phyloP scores from a whole-genome alignment of 805 yeast species.

The Wickerhamomyces tratensis region DNA sequence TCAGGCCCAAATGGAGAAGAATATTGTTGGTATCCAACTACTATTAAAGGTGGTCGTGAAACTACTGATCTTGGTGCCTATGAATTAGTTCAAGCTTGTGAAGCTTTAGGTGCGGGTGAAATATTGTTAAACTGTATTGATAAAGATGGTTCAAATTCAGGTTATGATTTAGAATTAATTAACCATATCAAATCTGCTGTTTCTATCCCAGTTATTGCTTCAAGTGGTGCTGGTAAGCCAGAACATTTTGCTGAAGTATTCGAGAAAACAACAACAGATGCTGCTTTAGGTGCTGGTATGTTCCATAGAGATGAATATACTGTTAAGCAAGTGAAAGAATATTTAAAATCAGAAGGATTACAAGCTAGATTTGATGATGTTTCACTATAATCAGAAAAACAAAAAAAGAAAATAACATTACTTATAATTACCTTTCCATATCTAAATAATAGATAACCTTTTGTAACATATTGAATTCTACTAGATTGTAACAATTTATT shows the following conservation, averaged over 20 bases:
- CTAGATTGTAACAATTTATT: too few species aligned
- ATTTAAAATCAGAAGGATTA: constrained; percentile 48
- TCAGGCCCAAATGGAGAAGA: constrained; percentile 87
- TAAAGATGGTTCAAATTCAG: constrained; percentile 93
- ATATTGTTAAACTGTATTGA: constrained; percentile 89
- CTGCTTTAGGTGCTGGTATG: constrained; percentile 98
- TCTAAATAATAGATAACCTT: too few species aligned
- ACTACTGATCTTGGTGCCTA: constrained; percentile 82
- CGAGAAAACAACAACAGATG: constrained; percentile 74
- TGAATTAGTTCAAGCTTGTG: constrained; percentile 84
- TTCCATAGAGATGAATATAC: constrained; percentile 93
- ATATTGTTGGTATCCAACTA: constrained; percentile 90
- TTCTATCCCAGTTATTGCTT: constrained; percentile 89
- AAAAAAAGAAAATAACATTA: too few species aligned
- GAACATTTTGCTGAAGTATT: constrained; percentile 86
- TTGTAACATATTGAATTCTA: too few species aligned
- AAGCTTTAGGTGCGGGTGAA: constrained; percentile 94
- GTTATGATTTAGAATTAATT: constrained; percentile 83
- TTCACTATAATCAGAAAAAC: background rate
- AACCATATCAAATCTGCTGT: constrained; percentile 70
- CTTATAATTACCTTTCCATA: too few species aligned
- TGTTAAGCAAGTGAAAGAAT: constrained; percentile 73
- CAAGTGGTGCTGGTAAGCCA: constrained; percentile 96
- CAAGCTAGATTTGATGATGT: constrained; percentile 59
- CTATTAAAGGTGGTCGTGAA: constrained; percentile 95